Conservation (phyloP, 805 yeast species). For the Wickerhamomyces chaumierensis region DNA sequence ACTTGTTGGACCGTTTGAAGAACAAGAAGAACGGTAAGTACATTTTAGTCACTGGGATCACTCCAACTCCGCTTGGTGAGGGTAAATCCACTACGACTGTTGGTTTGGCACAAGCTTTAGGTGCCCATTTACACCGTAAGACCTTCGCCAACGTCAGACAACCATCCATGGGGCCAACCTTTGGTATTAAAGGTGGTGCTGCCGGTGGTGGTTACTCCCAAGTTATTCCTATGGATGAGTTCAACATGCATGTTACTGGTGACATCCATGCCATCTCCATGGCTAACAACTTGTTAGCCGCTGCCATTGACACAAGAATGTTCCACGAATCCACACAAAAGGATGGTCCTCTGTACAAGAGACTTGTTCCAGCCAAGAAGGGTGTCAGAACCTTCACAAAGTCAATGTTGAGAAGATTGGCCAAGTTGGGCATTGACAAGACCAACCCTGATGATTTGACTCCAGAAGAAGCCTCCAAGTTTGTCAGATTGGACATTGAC, state of each 20-base stretch:
- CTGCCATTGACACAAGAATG: constrained; percentile 79
- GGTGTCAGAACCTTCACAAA: constrained; percentile 58
- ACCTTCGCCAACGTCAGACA: constrained; percentile 78
- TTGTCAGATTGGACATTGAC: constrained; percentile 65
- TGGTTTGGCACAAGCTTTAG: constrained; percentile 72
- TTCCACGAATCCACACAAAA: constrained; percentile 73
- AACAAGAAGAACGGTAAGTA: constrained; percentile 57
- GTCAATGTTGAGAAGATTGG: constrained; percentile 56
- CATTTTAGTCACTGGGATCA: constrained; percentile 70
- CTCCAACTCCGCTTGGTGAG: constrained; percentile 81
- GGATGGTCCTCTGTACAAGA: constrained; percentile 59
- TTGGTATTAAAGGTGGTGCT: constrained; percentile 85
- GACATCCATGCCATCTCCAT: constrained; percentile 78
- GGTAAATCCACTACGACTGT: constrained; percentile 80
- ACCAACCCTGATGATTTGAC: constrained; percentile 66
- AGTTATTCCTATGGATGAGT: constrained; percentile 83
- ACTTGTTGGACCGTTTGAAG: constrained; percentile 50
- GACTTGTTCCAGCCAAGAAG: constrained; percentile 67
- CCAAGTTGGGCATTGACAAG: constrained; percentile 57
- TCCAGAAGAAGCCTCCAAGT: constrained; percentile 49
- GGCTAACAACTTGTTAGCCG: constrained; percentile 73
- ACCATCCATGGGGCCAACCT: constrained; percentile 84
- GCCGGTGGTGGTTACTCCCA: constrained; percentile 88
- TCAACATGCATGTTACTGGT: constrained; percentile 79
- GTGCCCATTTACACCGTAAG: constrained; percentile 60